Percentiles rank a stretch among this genome's conserved stretches.
phyloP scores from a whole-genome alignment of 306 rosid species.

The Glycine tomentella region DNA sequence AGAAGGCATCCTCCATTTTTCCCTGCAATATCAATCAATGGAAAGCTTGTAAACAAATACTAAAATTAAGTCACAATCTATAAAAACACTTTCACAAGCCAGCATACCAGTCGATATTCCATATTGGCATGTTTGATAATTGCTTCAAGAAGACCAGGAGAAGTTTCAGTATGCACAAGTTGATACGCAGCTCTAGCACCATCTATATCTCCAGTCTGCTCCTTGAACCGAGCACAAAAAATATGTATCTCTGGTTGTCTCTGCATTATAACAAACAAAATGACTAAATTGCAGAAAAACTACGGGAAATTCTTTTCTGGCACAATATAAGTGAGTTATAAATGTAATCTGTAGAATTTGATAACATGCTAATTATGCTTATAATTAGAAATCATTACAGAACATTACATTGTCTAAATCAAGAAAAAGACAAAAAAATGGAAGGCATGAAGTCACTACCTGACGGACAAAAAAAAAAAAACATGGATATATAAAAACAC shows the following conservation, averaged over 20 bases:
- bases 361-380: conserved; percentile 8
- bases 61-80: conserved; percentile 35
- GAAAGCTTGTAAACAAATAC: conserved; percentile 38
- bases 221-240: conserved; percentile 92
- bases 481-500: not conserved
- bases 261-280: conserved; percentile 54
- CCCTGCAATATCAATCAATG: conserved; percentile 64
- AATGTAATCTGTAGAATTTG: not conserved
- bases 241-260: conserved; percentile 96
- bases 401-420: conserved; percentile 15
- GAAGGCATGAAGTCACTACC: not conserved
- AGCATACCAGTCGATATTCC: conserved; percentile 91
- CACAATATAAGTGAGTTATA: conserved; percentile 1
- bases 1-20: conserved; percentile 81
- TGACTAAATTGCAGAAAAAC: not conserved
- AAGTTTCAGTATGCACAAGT: conserved; percentile 87
- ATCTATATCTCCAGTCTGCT: conserved; percentile 80
- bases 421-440: not conserved
- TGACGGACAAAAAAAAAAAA: too few species aligned
- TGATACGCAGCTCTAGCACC: conserved; percentile 96
- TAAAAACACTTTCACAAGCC: conserved; percentile 22
- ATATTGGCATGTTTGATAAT: conserved; percentile 91
- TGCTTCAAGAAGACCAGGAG: conserved; percentile 99
- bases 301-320: not conserved
- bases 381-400: not conserved